Base-by-base conservation (phyloP, 805 yeast species). In the Brettanomyces custersianus region DNA sequence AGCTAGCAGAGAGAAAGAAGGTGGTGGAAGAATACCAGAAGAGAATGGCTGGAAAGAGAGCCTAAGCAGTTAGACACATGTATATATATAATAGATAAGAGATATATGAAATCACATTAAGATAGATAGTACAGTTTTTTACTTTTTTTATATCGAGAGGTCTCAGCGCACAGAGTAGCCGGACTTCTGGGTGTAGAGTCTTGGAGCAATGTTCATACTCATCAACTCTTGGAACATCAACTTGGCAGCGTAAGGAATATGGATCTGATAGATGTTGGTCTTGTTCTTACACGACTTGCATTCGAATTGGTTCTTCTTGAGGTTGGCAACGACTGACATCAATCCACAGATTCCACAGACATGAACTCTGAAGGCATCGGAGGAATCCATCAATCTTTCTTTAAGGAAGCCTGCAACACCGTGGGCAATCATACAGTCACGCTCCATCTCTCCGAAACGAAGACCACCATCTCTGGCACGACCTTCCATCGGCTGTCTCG, bases 351-450 rank as follows among this genome's bases (percentile, higher is more conserved):
- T 77, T 55, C 97, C 98, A 69, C 99, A 92, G 21, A 92, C 80
- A 58, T 92, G 97, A 29, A 92, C 97, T 63, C 97, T 75, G 71
- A 92, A 92, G 2, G 97, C 96, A 67, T 92, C 99, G 0, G 97
- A 90, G 10, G 96, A 96, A 63, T 92, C 97, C 96, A 92, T 90
- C 60, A 92, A 70, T 60, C 99, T 75, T 66, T 92, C 99, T 63
- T 90, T 87, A 67, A 92, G 74, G 70, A 92, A 90, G 6, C 96
- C 94, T 4, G 98, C 96, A 11, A 96, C 97, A 60, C 99, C 99
- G 59, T 92, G 97, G 2, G 99, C 98, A 70, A 92, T 92, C 96
- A 92, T 90, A 81, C 99, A 92, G 72, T 92, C 99, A 70, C 99
- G 85, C 66, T 92, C 99, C 99, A 92, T 92, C 64, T 90, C 98